Evolutionary conservation across 495 filamentous ascomycete species (phyloP), one percentile per base, ranked within the genome.

Genomic region (Penicillium pancosmium): DNA sequence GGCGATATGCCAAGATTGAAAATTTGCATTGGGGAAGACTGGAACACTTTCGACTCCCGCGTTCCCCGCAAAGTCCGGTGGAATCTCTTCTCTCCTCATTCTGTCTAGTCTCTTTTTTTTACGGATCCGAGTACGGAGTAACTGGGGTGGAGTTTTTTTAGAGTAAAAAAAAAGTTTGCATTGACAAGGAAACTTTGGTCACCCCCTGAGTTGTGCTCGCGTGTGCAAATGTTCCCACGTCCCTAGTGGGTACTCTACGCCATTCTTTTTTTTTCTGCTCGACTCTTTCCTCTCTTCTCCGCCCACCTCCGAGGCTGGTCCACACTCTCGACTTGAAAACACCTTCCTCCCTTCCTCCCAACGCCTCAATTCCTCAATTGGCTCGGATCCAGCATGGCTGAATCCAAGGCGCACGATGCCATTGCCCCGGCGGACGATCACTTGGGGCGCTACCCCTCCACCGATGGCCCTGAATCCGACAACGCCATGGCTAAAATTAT

Each of bases 401-500:
- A 65, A 0, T 43, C 61, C 50, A 65, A 68, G 56, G 66, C 54
- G 27, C 57, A 60, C 23, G 61, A 69, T 48, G 60, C 66, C 61
- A 71, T 74, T 61, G 62, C 66, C 7, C 68, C 69, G 21, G 67
- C 52, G 46, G 67, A 72, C 46, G 62, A 47, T 31, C 43, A 49
- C 21, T 43, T 54, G 27, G 56, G 47, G 13, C 53, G 54, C 9
- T 56, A 71, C 47, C 47, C 55, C 52, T 60, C 61, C 35, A 56
- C 52, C n/a, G 57, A 63, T 16, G 65, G 55, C 18, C 65, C 57
- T 13, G 46, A 27, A 7, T 70, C 70, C 16, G 65, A 72, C 25
- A 61, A 62, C 7, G 71, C 71, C n/a, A 68, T 70, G 58, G 63
- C 68, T 16, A 74, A 70, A 47, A 57, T 79, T 44, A 70, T 79